Percentiles rank a stretch among this genome's conserved stretches.
These are phyloP conservation scores for Nakazawaea laoshanensis DNA, from an alignment of 805 yeast genomes.

Conservation along the genomic window DNA sequence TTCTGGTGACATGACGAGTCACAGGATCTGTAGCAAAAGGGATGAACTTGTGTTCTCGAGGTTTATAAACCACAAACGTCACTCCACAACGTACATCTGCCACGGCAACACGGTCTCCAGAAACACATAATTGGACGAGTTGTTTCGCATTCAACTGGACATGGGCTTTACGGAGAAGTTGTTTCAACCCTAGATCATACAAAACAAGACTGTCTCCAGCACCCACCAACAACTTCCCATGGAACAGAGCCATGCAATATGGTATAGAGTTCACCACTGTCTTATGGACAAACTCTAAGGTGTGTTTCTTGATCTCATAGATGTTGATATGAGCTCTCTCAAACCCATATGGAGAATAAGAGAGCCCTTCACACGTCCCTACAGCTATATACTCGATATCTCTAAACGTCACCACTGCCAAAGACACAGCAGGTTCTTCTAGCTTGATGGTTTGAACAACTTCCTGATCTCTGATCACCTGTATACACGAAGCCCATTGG, in stretches of 20 bases:
- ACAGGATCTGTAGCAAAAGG: slow-evolving; percentile 65
- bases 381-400: slow-evolving; percentile 31
- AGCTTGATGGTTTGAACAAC: slow-evolving; percentile 37
- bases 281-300: slow-evolving; percentile 44
- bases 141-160: slow-evolving; percentile 31
- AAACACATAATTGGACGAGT: slow-evolving; percentile 46
- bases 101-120: slow-evolving; percentile 52
- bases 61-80: slow-evolving; percentile 44
- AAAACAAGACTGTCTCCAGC: slow-evolving; percentile 42
- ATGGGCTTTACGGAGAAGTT: slow-evolving; percentile 61
- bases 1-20: slow-evolving; percentile 56
- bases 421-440: slow-evolving; percentile 33
- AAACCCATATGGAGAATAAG: slow-evolving; percentile 20
- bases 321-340: slow-evolving; percentile 24
- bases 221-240: slow-evolving; percentile 55
- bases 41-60: slow-evolving; percentile 37
- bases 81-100: slow-evolving; percentile 71
- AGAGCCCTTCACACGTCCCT: slow-evolving; percentile 28
- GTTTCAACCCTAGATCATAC: slow-evolving; percentile 73
- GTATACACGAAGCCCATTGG: slow-evolving; percentile 47
- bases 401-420: slow-evolving; percentile 22
- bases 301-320: slow-evolving; percentile 21
- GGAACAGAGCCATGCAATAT: slow-evolving; percentile 42
- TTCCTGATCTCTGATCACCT: slow-evolving; percentile 31
- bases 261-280: slow-evolving; percentile 47